Conservation (phyloP, 345 rosid species). For the Syzygium aromaticum region DNA sequence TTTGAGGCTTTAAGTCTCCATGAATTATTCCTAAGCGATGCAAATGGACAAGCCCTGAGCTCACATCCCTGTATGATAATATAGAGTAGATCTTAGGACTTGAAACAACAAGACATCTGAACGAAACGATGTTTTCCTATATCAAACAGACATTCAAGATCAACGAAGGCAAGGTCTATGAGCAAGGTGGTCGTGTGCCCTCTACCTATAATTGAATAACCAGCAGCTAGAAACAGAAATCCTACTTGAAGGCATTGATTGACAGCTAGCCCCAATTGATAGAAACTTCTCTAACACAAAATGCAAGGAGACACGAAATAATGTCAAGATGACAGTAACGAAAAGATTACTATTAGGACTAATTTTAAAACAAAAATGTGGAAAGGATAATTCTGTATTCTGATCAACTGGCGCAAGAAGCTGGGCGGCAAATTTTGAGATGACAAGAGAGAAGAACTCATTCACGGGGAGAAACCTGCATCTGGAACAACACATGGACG, state of each 20-base stretch:
- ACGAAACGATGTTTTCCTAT: neutral
- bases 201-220: neutral
- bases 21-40: slow-evolving; percentile 89
- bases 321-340: neutral
- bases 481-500: neutral
- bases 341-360: neutral
- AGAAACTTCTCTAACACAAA: neutral
- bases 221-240: neutral
- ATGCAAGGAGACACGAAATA: neutral
- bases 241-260: no score
- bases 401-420: neutral
- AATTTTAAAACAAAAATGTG: neutral
- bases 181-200: slow-evolving; percentile 28
- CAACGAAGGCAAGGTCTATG: slow-evolving; percentile 52
- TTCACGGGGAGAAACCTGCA: neutral
- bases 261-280: neutral
- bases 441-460: neutral
- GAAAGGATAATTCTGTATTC: neutral
- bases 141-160: neutral
- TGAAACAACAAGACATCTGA: neutral
- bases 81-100: neutral
- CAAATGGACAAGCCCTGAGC: slow-evolving; percentile 76
- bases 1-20: slow-evolving; percentile 88
- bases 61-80: slow-evolving; percentile 53
- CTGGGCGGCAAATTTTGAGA: neutral